Evolutionary conservation across 176 grass and related monocot genomes (phyloP), one percentile per base, ranked within the genome.

Genomic region (Cenchrus purpureus): DNA sequence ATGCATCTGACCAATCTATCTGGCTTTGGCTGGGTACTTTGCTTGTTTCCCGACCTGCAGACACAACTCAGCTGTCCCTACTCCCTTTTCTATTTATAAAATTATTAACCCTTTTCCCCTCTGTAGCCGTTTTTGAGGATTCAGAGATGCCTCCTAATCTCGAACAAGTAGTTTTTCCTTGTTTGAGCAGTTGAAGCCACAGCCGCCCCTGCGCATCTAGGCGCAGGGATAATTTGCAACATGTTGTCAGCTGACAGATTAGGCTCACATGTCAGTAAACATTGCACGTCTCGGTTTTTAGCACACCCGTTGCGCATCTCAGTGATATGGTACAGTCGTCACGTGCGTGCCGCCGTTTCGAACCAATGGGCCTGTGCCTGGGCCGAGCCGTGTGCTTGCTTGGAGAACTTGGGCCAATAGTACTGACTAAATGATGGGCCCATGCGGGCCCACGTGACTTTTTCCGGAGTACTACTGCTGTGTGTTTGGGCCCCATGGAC

Each of bases 41-140:
- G 31, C 56, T 52, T 69, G 52, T 57, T 71, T 58, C 80, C 86
- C 80, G 59, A 74, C 80, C 16, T 15, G 31, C 86, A 34, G 73
- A 71, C 80, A 78, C n/a, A 61, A 9, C 60, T 3, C 46, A 29
- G 48, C 5, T 4, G 8, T 19, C n/a, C 10, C 3, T 40, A 40
- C 37, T 4, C 9, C 9, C 3, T 10, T 3, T 25, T 59, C 19
- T 57, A 4, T 4, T 14, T 10, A 55, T 40, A 40, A 40, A 40
- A 40, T 40, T 40, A 40, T 40, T 40, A 40, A 4, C 13, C 53
- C 6, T 55, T 57, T 59, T n/a, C 0, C 7, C 56, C 17, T 4
- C 52, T n/a, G 17, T 8, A 15, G 17, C 37, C 37, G 37, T 40
- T 64, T 62, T 12, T 40, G 17, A 65, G 34, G 4, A 15, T 10